Base-by-base conservation (phyloP, 148 eudicot genomes). In the Arctostaphylos glauca region DNA sequence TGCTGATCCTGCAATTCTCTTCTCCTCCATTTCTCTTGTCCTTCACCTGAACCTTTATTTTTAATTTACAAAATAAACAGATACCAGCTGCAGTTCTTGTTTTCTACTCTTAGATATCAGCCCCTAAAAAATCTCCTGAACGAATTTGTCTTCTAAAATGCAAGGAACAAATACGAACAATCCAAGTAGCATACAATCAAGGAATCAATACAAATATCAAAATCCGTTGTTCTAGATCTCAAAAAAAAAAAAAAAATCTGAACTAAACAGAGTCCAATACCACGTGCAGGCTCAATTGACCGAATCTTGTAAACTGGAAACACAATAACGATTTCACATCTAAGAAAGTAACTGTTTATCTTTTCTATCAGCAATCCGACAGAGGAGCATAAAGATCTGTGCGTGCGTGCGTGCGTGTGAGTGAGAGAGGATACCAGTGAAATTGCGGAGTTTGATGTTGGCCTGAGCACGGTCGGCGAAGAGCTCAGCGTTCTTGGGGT, bases 401-500 rank as follows among this genome's bases (percentile, higher is more conserved):
- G 75, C 12, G 14, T 8, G 25, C 3, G 68, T 62, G 10, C 10
- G 15, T 74, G 52, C 19, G 12, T 18, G 43, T 2, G 59, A 5
- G 58, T 4, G 56, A 76, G 53, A 25, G 79, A 8, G n/a, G 48
- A 72, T 83, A 96, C 99, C 98, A 50, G 98, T 92, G 91, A 93
- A 94, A 84, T 86, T 88, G 25, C 83, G 60, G 88, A 96, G 96
- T 84, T 96, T 96, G 76, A 96, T 92, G 85, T 94, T 91, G 81
- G 98, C 97, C 79, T 96, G 99, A 90, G 99, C 93, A 23, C 99
- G 97, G 81, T 94, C 99, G 43, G 92, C 93, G 60, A 56, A 94
- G 62, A 96, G 97, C 55, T 93, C 93, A 38, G 97, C 84, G 70
- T 80, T 76, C 25, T 77, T 89, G 84, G 98, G 99, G 88, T 80